Evolutionary conservation across 257 asterid genomes (phyloP), one percentile per base, ranked within the genome.

Genomic region (Cordia subcordata): DNA sequence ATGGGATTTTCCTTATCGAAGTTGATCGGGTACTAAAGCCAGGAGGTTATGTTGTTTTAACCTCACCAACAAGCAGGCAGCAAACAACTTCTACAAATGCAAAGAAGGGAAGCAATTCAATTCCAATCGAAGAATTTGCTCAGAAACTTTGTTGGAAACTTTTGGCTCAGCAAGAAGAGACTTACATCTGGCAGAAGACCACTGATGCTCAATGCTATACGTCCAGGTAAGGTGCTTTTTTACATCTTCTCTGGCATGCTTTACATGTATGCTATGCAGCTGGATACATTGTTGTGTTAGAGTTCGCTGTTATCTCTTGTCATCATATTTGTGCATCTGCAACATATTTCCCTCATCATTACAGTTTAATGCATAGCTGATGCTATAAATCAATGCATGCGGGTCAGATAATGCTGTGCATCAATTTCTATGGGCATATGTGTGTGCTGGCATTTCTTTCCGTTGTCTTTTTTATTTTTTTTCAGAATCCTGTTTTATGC

Each of bases 21-120:
- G 85, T 83, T 66, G 99, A 92, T 62, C 91, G 99, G 71, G 65
- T 92, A 61, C 94, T 88, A 75, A 92, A 77, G 81, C 99, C 99
- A 4, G 99, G 99, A 69, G 96, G 96, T 67, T 92, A 88, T 83
- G 74, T 92, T 70, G 96, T 88, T 58, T 74, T 92, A 72, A 88
- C 96, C 71, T 82, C 96, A 55, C 90, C 94, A 54, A 70, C 67
- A 67, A 81, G 81, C 72, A 79, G 70, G 70, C 84, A 69, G 67
- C 87, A 81, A 45, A 82, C 73, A 61, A 72, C 76, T 74, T 74
- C 82, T 49, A 39, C 49, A 57, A 53, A 33, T 47, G 23, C 62
- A 60, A 79, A 76, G 68, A 85, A 79, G 72, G 94, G 83, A 70
- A 67, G 73, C 55, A 53, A 40, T 50, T 46, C 83, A 58, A 68